A percentile compares a stretch with the other conserved stretches of the same genome.
Evolutionary conservation across 2,329 filamentous ascomycete species (phyloP).

Genomic region (Hymenoscyphus fraxineus): DNA sequence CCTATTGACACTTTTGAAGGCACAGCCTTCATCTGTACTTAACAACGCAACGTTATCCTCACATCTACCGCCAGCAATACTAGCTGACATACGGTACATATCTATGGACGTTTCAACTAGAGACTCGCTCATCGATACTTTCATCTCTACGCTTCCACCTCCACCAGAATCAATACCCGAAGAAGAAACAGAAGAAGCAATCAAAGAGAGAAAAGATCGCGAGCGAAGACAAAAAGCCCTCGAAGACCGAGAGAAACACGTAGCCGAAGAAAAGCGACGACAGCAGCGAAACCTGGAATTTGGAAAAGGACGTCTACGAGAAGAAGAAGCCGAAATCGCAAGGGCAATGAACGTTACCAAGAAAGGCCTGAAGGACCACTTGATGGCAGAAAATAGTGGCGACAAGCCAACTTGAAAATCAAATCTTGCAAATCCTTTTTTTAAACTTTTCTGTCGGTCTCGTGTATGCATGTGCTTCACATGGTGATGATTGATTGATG

Average conservation of each 20-base stretch:
- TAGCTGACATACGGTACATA: slow-evolving; percentile 67
- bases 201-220: slow-evolving; percentile 49
- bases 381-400: slow-evolving; percentile 36
- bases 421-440: neutral
- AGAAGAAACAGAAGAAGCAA: slow-evolving; percentile 50
- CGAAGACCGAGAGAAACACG: slow-evolving; percentile 57
- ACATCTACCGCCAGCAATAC: slow-evolving; percentile 57
- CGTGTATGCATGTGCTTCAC: neutral
- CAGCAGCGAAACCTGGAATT: slow-evolving; percentile 56
- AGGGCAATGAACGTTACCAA: slow-evolving; percentile 66
- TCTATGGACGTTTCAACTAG: slow-evolving; percentile 58
- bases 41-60: slow-evolving; percentile 55
- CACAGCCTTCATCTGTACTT: slow-evolving; percentile 54
- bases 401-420: slow-evolving; percentile 9
- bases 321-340: slow-evolving; percentile 66
- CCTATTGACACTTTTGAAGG: slow-evolving; percentile 60
- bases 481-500: neutral
- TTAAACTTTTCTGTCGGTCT: neutral
- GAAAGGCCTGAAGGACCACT: slow-evolving; percentile 60
- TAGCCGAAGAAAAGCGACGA: slow-evolving; percentile 60
- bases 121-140: slow-evolving; percentile 62
- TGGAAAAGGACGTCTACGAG: slow-evolving; percentile 58
- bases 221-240: slow-evolving; percentile 63
- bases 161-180: slow-evolving; percentile 47
- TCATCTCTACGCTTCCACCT: slow-evolving; percentile 60